Conservation (phyloP, 2,329 filamentous ascomycete species). For the Aspergillus calidoustus region DNA sequence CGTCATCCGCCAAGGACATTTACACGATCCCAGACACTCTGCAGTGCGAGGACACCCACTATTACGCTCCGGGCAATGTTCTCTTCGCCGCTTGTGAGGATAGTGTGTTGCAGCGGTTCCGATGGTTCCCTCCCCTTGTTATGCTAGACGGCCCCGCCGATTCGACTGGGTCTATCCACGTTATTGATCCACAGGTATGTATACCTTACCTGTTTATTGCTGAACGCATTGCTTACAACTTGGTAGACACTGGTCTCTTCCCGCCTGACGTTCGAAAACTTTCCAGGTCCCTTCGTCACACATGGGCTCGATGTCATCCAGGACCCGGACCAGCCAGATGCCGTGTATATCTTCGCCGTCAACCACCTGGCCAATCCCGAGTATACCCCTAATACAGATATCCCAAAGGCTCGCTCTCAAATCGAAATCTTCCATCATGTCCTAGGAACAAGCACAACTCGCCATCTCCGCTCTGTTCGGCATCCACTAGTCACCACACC, state of each 20-base stretch:
- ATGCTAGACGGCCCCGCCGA: constrained; percentile 46
- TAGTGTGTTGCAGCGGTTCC: constrained; percentile 44
- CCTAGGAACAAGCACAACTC: constrained; percentile 47
- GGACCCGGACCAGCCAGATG: constrained; percentile 47
- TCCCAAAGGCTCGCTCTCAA: constrained; percentile 54
- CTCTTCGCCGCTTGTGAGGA: constrained; percentile 65
- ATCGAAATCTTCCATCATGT: constrained; percentile 63
- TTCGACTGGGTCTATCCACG: constrained; percentile 44
- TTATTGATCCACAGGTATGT: constrained; percentile 58
- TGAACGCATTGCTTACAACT: not conserved
- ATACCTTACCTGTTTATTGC: not conserved
- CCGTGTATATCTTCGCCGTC: constrained; percentile 64
- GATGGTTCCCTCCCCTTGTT: constrained; percentile 59
- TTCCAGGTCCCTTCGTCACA: constrained; percentile 59
- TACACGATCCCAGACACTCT: constrained; percentile 56
- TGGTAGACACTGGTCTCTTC: constrained; percentile 51
- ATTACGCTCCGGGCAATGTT: constrained; percentile 53
- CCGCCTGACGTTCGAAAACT: constrained; percentile 56
- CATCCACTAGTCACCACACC: constrained; percentile 61
- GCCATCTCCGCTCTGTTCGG: constrained; percentile 58
- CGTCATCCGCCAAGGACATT: constrained; percentile 26
- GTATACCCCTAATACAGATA: constrained; percentile 31
- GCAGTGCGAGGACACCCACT: constrained; percentile 65
- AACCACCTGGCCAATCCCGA: constrained; percentile 62
- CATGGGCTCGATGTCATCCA: constrained; percentile 66